Conservation (phyloP, 2,329 filamentous ascomycete genomes). For the Phialocephala sp. region DNA sequence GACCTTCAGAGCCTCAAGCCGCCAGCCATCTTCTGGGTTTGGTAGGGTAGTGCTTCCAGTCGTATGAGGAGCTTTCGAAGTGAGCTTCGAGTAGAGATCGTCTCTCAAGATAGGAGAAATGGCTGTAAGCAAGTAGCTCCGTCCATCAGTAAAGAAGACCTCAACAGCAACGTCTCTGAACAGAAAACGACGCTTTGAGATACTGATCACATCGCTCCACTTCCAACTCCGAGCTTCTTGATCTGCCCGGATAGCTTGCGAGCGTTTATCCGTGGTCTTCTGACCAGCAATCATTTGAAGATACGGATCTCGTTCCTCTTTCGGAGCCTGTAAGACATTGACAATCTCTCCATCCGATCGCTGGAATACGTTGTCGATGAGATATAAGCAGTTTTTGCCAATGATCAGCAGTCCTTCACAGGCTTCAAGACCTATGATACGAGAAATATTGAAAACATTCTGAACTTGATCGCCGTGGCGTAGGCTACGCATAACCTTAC, state of each 20-base stretch:
- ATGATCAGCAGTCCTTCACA: constrained; percentile 93
- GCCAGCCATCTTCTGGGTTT: constrained; percentile 88
- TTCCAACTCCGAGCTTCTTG: constrained; percentile 90
- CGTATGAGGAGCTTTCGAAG: constrained; percentile 80
- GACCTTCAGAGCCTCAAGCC: constrained; percentile 81
- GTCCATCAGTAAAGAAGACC: constrained; percentile 94
- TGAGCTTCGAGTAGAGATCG: constrained; percentile 78
- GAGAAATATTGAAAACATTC: constrained; percentile 92
- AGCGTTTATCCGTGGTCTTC: constrained; percentile 65
- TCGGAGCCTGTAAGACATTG: constrained; percentile 91
- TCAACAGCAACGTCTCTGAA: constrained; percentile 97
- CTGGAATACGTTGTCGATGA: constrained; percentile 97
- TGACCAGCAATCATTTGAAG: constrained; percentile 88
- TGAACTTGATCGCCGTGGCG: constrained; percentile 91
- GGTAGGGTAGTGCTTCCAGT: constrained; percentile 70
- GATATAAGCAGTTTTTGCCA: constrained; percentile 89
- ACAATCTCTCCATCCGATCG: constrained; percentile 95
- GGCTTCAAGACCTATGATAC: constrained; percentile 91
- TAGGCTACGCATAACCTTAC: constrained; percentile 94
- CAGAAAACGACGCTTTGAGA: constrained; percentile 93
- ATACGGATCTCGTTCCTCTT: constrained; percentile 92
- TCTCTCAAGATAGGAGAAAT: constrained; percentile 77
- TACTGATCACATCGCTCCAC: constrained; percentile 92
- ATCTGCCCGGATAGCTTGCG: constrained; percentile 62
- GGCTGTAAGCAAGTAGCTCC: constrained; percentile 90